Conservation (phyloP, 2,329 filamentous ascomycete genomes). For the Albifimbria verrucaria region DNA sequence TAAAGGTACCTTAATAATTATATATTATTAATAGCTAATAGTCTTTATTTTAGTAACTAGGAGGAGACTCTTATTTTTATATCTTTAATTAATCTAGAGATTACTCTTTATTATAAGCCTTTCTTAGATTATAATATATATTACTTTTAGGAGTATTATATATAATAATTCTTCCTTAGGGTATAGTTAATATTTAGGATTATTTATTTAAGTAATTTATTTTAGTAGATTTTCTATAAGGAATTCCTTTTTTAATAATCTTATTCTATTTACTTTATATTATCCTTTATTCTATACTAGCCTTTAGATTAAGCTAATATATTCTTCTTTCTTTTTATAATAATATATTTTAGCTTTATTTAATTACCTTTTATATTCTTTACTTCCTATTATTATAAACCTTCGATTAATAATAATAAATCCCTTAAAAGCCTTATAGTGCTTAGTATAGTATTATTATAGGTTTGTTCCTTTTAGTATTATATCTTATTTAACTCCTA, state of each 20-base stretch:
- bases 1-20: background rate
- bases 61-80: background rate
- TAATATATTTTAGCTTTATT: background rate
- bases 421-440: background rate
- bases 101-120: background rate
- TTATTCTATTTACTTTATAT: background rate
- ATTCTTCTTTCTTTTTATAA: background rate
- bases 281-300: background rate
- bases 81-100: background rate
- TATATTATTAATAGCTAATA: background rate
- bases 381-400: background rate
- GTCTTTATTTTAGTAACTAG: background rate
- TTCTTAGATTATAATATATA: background rate
- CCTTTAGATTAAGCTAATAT: background rate
- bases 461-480: background rate
- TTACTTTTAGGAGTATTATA: background rate
- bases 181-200: background rate
- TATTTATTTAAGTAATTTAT: too few species aligned
- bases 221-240: too few species aligned
- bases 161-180: background rate
- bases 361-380: background rate
- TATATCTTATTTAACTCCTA: background rate
- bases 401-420: background rate
- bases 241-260: too few species aligned
- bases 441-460: background rate